phyloP scores from a whole-genome alignment of 768 basidiomycete genomes.

The Auricularia cornea region DNA sequence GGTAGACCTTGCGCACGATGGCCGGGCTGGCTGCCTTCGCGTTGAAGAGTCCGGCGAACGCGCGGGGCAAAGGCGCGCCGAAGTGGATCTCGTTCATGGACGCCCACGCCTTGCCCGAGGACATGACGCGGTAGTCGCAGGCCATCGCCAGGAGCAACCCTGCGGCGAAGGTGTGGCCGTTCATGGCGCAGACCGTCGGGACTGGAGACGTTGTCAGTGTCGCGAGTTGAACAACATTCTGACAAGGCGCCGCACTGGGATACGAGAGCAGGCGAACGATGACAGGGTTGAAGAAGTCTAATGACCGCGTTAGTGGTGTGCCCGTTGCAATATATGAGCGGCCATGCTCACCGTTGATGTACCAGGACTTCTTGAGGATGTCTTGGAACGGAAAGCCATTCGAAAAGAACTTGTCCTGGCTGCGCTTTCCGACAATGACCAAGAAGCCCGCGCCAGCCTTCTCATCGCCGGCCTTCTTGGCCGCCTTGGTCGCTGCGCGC shows the following conservation, averaged over 20 bases:
- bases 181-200: conserved; percentile 70
- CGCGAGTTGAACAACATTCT: background rate
- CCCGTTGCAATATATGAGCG: background rate
- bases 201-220: conserved; percentile 36
- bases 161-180: conserved; percentile 81
- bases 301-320: conserved; percentile 1
- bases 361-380: conserved; percentile 43
- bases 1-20: conserved; percentile 59
- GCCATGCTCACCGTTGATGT: conserved; percentile 55
- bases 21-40: conserved; percentile 55
- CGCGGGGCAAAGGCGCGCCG: conserved; percentile 71
- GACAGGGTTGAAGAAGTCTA: conserved; percentile 71
- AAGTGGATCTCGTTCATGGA: conserved; percentile 95
- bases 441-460: conserved; percentile 58
- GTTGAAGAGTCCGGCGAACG: conserved; percentile 53
- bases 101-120: conserved; percentile 73
- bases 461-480: conserved; percentile 36
- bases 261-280: conserved; percentile 61
- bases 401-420: conserved; percentile 85
- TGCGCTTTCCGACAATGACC: conserved; percentile 64
- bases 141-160: conserved; percentile 70
- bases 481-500: conserved; percentile 43
- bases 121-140: conserved; percentile 89
- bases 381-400: conserved; percentile 66
- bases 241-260: conserved; percentile 45